These are phyloP conservation scores for Penicillium canescens DNA, from an alignment of 495 filamentous ascomycete species.

Conservation along the genomic window DNA sequence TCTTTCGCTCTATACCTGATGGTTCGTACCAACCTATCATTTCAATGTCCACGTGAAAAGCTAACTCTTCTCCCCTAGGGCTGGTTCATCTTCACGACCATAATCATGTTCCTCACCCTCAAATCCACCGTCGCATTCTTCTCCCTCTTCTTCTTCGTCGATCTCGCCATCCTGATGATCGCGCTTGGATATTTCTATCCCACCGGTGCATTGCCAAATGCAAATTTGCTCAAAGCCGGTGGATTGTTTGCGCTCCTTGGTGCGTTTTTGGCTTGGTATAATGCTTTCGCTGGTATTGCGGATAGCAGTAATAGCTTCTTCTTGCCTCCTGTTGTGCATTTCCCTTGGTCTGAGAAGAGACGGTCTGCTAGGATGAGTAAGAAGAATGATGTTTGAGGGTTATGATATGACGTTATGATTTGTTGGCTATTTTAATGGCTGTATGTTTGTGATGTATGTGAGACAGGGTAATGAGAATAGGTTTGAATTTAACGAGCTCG, in stretches of 20 bases:
- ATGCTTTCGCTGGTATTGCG: slow-evolving; percentile 84
- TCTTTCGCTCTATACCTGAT: slow-evolving; percentile 78
- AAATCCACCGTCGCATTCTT: slow-evolving; percentile 92
- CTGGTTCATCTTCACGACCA: slow-evolving; percentile 90
- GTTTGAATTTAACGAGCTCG: background rate
- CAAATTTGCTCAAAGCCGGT: slow-evolving; percentile 63
- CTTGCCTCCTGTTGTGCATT: slow-evolving; percentile 83
- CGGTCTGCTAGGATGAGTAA: slow-evolving; percentile 42
- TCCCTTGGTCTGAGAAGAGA: slow-evolving; percentile 85
- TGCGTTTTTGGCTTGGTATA: slow-evolving; percentile 89
- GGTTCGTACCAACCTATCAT: slow-evolving; percentile 30
- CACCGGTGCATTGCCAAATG: slow-evolving; percentile 41
- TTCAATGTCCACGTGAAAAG: background rate
- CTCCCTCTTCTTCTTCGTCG: slow-evolving; percentile 81
- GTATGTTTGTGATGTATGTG: background rate
- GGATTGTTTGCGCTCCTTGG: slow-evolving; percentile 79
- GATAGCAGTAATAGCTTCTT: slow-evolving; percentile 84
- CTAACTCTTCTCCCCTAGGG: slow-evolving; percentile 37
- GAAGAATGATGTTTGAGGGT: slow-evolving; percentile 11
- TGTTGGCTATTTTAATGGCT: background rate
- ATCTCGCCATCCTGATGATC: slow-evolving; percentile 80
- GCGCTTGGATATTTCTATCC: slow-evolving; percentile 61
- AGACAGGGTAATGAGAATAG: background rate
- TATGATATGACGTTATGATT: background rate
- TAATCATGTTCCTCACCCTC: slow-evolving; percentile 79